Evolutionary conservation across 768 basidiomycete genomes (phyloP).

Genomic region (Mycena amicta): DNA sequence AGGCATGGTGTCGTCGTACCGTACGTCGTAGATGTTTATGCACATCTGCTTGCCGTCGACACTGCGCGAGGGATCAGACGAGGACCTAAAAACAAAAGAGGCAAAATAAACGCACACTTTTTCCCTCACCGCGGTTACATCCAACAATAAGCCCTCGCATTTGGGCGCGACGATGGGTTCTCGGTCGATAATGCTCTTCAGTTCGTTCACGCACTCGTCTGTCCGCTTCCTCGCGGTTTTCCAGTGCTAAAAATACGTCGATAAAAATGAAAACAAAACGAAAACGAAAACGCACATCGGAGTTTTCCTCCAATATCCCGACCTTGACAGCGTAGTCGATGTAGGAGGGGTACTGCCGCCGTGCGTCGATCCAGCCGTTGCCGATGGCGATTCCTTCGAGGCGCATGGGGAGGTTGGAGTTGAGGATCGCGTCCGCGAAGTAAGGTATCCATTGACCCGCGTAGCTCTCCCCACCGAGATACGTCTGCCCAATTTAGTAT

Average conservation of each 20-base stretch:
- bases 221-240: conserved; percentile 57
- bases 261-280: conserved; percentile 5
- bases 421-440: conserved; percentile 81
- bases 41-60: conserved; percentile 74
- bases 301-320: conserved; percentile 72
- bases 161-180: conserved; percentile 57
- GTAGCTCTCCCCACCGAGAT: conserved; percentile 93
- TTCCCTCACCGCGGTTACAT: conserved; percentile 43
- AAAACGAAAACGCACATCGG: conserved; percentile 53
- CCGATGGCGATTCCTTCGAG: conserved; percentile 88
- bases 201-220: conserved; percentile 59
- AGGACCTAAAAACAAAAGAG: neutral
- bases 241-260: conserved; percentile 50
- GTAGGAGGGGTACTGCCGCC: conserved; percentile 86
- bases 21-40: conserved; percentile 93
- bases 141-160: conserved; percentile 63
- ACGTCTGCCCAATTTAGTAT: too few species aligned
- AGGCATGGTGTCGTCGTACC: conserved; percentile 81
- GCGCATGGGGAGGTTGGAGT: conserved; percentile 58
- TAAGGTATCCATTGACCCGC: conserved; percentile 98
- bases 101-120: conserved; percentile 42
- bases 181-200: conserved; percentile 43
- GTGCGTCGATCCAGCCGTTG: conserved; percentile 96
- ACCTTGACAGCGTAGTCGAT: conserved; percentile 83
- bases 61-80: conserved; percentile 27